These are phyloP conservation scores for Allium fistulosum DNA, from an alignment of 106 monocot genomes.

Conservation along the genomic window DNA sequence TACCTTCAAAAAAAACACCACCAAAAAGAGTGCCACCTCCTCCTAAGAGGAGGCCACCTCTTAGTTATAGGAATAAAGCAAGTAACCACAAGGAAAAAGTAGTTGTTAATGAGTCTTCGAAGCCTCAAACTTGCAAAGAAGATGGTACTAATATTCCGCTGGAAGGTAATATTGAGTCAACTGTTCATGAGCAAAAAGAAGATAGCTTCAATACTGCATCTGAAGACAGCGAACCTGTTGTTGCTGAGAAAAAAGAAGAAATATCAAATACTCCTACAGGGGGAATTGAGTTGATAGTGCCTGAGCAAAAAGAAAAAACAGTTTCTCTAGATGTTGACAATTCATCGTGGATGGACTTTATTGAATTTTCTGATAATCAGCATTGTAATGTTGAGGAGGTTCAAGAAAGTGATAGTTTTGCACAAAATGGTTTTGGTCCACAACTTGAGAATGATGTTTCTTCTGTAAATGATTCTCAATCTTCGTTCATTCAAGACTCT, in stretches of 20 bases:
- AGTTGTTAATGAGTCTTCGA: constrained; percentile 1
- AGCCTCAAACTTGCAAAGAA: background rate
- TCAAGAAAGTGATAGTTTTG: constrained; percentile 10
- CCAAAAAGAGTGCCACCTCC: constrained; percentile 12
- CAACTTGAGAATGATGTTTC: constrained; percentile 6
- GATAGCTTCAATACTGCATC: no score
- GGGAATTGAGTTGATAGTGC: no score
- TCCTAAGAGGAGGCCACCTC: constrained; percentile 16
- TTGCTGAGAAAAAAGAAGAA: no score
- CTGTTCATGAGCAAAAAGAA: constrained; percentile 3
- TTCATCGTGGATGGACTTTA: constrained; percentile 51
- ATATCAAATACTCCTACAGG: no score
- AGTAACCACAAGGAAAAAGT: constrained; percentile 1
- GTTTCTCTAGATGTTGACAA: constrained; percentile 2
- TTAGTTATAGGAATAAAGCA: constrained; percentile 16
- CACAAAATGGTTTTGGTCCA: no score
- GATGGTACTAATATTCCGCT: constrained; percentile 2
- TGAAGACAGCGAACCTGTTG: no score
- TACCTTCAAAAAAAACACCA: constrained; percentile 53
- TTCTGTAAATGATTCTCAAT: constrained; percentile 8
- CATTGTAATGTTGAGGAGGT: constrained; percentile 17
- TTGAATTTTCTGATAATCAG: constrained; percentile 13
- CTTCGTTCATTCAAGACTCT: constrained; percentile 18
- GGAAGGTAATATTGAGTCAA: constrained; percentile 13
- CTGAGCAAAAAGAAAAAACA: background rate